Percentiles rank a stretch among this genome's conserved stretches.
These are phyloP conservation scores for Talaromyces piceae DNA, from an alignment of 2,329 filamentous ascomycete genomes.

Conservation along the genomic window DNA sequence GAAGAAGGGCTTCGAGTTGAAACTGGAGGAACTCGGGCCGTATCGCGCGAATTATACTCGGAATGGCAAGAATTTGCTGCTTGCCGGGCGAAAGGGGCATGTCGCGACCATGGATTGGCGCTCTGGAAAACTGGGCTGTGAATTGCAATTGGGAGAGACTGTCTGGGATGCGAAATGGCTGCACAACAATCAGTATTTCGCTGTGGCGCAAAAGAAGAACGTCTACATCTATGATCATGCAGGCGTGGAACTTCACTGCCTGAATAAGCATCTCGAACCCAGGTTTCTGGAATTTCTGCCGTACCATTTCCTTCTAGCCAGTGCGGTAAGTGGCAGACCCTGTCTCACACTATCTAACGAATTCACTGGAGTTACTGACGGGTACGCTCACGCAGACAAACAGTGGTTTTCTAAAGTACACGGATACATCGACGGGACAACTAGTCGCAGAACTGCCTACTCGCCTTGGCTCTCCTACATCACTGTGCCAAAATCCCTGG, in stretches of 20 bases:
- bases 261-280: conserved; percentile 85
- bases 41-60: conserved; percentile 84
- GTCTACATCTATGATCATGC: conserved; percentile 93
- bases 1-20: conserved; percentile 87
- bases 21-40: conserved; percentile 72
- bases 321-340: conserved; percentile 57
- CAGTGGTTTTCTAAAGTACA: conserved; percentile 82
- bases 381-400: conserved; percentile 49
- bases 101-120: conserved; percentile 96
- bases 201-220: conserved; percentile 91
- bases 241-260: conserved; percentile 84
- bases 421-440: conserved; percentile 88
- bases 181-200: conserved; percentile 89
- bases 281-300: conserved; percentile 92
- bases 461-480: conserved; percentile 71
- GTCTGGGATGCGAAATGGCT: conserved; percentile 84
- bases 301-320: conserved; percentile 90
- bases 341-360: not conserved
- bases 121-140: conserved; percentile 81
- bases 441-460: conserved; percentile 80
- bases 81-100: conserved; percentile 88
- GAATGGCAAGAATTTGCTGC: conserved; percentile 76
- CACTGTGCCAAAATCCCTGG: conserved; percentile 79
- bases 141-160: conserved; percentile 85
- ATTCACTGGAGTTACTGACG: not conserved